Evolutionary conservation across 2,329 filamentous ascomycete species (phyloP).

Genomic region (Corniculantispora saksenae): DNA sequence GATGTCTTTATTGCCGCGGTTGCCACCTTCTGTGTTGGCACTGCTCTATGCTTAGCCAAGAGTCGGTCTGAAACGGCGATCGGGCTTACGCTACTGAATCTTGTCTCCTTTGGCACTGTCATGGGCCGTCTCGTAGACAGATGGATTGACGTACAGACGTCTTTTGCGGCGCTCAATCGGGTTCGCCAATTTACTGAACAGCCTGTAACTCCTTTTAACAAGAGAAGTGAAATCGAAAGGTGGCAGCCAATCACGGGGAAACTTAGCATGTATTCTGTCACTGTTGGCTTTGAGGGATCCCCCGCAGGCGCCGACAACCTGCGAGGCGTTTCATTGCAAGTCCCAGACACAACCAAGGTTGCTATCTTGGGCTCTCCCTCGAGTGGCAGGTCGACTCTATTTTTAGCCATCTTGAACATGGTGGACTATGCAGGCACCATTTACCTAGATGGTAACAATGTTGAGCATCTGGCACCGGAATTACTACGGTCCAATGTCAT

Average conservation of each 20-base stretch:
- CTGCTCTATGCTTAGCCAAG: constrained; percentile 35
- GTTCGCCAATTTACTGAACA: neutral
- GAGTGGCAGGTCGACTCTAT: constrained; percentile 28
- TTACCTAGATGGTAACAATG: constrained; percentile 22
- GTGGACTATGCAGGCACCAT: constrained; percentile 21
- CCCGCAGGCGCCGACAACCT: constrained; percentile 23
- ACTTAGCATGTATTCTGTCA: neutral
- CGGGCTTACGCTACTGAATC: constrained; percentile 19
- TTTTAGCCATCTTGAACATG: constrained; percentile 23
- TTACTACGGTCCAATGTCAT: constrained; percentile 24
- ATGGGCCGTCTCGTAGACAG: constrained; percentile 30
- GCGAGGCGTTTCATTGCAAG: constrained; percentile 28
- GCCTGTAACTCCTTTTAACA: neutral
- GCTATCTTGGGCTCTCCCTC: constrained; percentile 39
- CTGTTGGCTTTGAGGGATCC: neutral
- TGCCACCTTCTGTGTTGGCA: constrained; percentile 45
- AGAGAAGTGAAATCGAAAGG: neutral
- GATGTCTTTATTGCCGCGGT: constrained; percentile 47
- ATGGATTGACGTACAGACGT: constrained; percentile 21
- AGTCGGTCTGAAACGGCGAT: constrained; percentile 7
- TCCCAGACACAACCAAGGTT: constrained; percentile 30
- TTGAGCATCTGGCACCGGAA: constrained; percentile 21
- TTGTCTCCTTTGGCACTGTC: constrained; percentile 27
- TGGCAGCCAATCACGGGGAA: neutral
- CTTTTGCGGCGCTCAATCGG: neutral